Conservation (phyloP, 2,329 filamentous ascomycete genomes). For the Fusarium sulawesiense region DNA sequence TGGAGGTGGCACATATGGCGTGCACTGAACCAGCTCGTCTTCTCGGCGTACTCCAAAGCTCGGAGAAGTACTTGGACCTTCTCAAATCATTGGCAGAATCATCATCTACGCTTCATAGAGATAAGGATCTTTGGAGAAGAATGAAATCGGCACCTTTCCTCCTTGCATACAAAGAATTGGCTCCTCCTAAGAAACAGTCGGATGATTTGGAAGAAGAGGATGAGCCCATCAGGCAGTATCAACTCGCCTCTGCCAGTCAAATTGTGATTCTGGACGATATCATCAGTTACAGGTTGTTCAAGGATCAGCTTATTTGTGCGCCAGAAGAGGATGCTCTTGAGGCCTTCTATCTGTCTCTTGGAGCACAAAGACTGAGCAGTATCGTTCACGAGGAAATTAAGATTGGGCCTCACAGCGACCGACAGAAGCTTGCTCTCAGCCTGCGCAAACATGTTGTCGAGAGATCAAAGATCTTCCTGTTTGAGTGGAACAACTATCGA, state of each 20-base stretch:
- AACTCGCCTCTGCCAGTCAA: slow-evolving; percentile 76
- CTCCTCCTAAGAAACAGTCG: slow-evolving; percentile 59
- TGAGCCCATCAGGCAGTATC: slow-evolving; percentile 78
- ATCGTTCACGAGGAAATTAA: slow-evolving; percentile 82
- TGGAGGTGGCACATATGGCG: slow-evolving; percentile 86
- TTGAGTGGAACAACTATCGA: slow-evolving; percentile 77
- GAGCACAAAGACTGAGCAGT: slow-evolving; percentile 78
- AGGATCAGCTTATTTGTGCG: slow-evolving; percentile 82
- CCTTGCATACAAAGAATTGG: slow-evolving; percentile 83
- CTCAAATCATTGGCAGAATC: slow-evolving; percentile 84
- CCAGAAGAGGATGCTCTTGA: slow-evolving; percentile 92
- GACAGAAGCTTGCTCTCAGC: slow-evolving; percentile 75
- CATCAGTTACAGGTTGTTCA: slow-evolving; percentile 89
- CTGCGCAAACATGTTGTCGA: slow-evolving; percentile 87
- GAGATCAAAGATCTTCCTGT: slow-evolving; percentile 87
- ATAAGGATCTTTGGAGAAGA: slow-evolving; percentile 80
- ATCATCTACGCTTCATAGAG: slow-evolving; percentile 74
- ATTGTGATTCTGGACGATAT: slow-evolving; percentile 90
- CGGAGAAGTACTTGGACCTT: slow-evolving; percentile 88
- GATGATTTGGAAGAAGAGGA: slow-evolving; percentile 69
- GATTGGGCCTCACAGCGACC: slow-evolving; percentile 73
- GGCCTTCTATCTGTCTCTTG: slow-evolving; percentile 83
- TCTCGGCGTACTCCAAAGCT: slow-evolving; percentile 80
- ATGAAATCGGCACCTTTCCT: slow-evolving; percentile 83
- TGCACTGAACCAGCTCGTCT: slow-evolving; percentile 85